Base-by-base conservation (phyloP, 768 basidiomycete species). In the Agrocybe praecox region DNA sequence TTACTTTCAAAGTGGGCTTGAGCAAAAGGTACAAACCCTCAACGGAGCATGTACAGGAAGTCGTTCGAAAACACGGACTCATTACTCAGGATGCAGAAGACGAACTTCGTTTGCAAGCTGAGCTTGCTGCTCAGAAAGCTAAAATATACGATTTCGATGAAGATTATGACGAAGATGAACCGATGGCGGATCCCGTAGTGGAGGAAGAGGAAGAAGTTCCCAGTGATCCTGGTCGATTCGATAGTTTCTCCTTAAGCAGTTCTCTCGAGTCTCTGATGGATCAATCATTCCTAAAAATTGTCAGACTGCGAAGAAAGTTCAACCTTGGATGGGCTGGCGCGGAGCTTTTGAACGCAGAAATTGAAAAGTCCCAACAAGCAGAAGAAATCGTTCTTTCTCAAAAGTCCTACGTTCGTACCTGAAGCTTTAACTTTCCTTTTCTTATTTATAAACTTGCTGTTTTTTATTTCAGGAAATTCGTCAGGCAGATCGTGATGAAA, bases 261-360 rank as follows among this genome's bases (percentile, higher is more conserved):
- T 83, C 87, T 6, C 68, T 91, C 26, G 87, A 89, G 63, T 75
- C 82, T 2, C 68, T 89, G 43, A 71, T 90, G 57, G 80, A 88
- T 51, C 75, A 84, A 49, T 74, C 79, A 9, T 79, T 90, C 56
- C 64, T 86, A 23, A 78, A 75, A 46, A 63, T 89, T 17, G 67
- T 90, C 21, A 78, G 78, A 55, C 65, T 85, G 2, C 73, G 88
- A 44, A 64, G 79, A 32, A 74, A 74, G 61, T 86, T 81, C 60
- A 72, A 72, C 4, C 69, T 88, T 12, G 86, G 86, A 12, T 91
- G 88, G 88, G 85, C 88, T 2, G 86, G 82, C 2, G 88, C 87
- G 2, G 89, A 90, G 62, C 60, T 76, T 17, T 71, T 89, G 46
- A 66, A 76, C 46, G 65, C 75, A 49, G 73, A 78, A 63, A 67